Evolutionary conservation across 768 basidiomycete genomes (phyloP).

Genomic region (Tubosaeta sp.): DNA sequence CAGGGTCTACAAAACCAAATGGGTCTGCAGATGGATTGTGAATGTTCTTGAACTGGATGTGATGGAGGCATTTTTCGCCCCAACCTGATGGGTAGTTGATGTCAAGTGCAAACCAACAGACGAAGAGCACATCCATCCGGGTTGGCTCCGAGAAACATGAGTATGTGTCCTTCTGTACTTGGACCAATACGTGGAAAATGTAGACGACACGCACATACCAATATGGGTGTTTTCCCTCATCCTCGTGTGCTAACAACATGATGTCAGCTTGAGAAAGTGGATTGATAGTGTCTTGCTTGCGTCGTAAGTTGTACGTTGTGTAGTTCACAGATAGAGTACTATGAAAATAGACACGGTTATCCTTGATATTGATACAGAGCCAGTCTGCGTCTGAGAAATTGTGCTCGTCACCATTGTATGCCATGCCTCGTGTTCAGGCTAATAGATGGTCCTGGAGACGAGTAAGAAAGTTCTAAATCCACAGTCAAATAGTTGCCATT

Average conservation of each 20-base stretch:
- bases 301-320: conserved; percentile 26
- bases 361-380: conserved; percentile 15
- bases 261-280: conserved; percentile 29
- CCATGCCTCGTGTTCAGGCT: not conserved
- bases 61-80: conserved; percentile 27
- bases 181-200: conserved; percentile 13
- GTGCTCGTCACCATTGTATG: conserved; percentile 28
- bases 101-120: conserved; percentile 34
- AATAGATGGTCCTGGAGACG: conserved; percentile 6
- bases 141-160: too few relatives aligned
- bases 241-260: conserved; percentile 27
- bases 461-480: not conserved
- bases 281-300: conserved; percentile 38
- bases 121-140: too few relatives aligned
- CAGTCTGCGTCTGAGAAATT: conserved; percentile 21
- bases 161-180: not conserved
- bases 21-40: too few relatives aligned
- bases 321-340: conserved; percentile 24
- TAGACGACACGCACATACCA: conserved; percentile 31
- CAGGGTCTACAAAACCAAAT: too few relatives aligned
- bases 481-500: not conserved
- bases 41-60: conserved; percentile 40
- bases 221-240: conserved; percentile 31
- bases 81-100: conserved; percentile 22
- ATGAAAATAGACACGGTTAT: conserved; percentile 20